Evolutionary conservation across 495 filamentous ascomycete genomes (phyloP), one percentile per base, ranked within the genome.

Genomic region (Podospora fimiseda): DNA sequence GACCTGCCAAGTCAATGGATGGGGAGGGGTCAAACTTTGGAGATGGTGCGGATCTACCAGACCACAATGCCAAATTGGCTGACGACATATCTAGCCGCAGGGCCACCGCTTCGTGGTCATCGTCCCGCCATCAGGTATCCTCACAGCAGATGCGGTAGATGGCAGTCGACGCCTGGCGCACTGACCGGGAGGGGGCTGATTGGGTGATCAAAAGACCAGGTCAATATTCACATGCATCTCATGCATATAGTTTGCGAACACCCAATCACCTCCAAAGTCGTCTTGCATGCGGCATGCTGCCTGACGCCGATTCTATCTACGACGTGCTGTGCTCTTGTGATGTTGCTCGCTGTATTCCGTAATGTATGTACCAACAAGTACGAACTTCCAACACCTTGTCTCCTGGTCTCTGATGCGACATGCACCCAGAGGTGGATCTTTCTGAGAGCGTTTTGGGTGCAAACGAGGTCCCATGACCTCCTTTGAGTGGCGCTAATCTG

Each of bases 391-490:
- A 11, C 27, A 33, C 5, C 27, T 11, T 33, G 23, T 33, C 36
- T 43, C 27, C 27, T 33, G 27, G 27, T 33, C 30, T 43, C 55
- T 49, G 37, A 48, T 57, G 47, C 51, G 50, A 45, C 42, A 36
- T 59, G 58, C 48, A 48, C 52, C 41, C n/a, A 14, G 55, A 40
- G 51, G 48, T 64, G 57, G 60, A 60, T 55, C 57, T 46, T 47
- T 33, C 16, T 20, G 21, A 15, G 45, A 27, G 40, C 40, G 50
- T 53, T 59, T 51, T 48, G 53, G 38, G 40, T 57, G 46, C 24
- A 55, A 57, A 61, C 41, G 56, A 64, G 61, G 64, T 67, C 64
- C 39, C 58, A 60, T 59, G 64, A 67, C 60, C 59, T 41, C 27
- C 11, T 30, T 49, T 51, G 43, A 42, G 22, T 50, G 53, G 43